Percentiles rank a stretch among this genome's conserved stretches.
Conservation (phyloP, 208 protist genomes). For the Vickermania ingenoplastis region DNA sequence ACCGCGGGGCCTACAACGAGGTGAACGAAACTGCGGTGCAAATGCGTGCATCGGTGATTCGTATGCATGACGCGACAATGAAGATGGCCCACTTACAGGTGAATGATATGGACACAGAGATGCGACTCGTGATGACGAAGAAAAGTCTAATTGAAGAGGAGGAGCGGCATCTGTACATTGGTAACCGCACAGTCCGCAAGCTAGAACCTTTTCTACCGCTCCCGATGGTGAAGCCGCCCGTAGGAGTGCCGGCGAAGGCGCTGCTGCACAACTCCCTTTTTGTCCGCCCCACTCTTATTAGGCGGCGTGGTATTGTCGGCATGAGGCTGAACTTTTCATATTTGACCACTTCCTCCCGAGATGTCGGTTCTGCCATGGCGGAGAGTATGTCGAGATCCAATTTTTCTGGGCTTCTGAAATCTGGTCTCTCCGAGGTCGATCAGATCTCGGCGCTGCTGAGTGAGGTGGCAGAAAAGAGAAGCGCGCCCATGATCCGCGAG, state of each 20-base stretch:
- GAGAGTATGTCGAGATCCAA: not conserved
- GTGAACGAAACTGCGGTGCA: not conserved
- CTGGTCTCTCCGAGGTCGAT: not conserved
- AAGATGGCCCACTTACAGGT: not conserved
- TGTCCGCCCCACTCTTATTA: slow-evolving; percentile 2
- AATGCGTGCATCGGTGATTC: not conserved
- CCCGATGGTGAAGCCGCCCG: slow-evolving; percentile 1
- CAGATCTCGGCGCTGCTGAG: not conserved
- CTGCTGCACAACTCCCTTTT: slow-evolving; percentile 3
- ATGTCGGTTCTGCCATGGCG: not conserved
- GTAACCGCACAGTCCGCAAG: not conserved
- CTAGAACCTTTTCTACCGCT: slow-evolving; percentile 6
- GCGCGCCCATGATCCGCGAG: not conserved
- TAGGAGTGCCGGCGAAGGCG: not conserved
- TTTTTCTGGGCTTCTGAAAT: not conserved
- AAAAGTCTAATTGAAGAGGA: not conserved
- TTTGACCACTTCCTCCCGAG: not conserved
- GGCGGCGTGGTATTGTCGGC: not conserved
- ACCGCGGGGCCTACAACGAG: not conserved
- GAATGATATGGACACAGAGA: not conserved
- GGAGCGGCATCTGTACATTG: not conserved
- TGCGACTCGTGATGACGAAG: not conserved
- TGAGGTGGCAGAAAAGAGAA: not conserved
- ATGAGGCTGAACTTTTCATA: slow-evolving; percentile 2
- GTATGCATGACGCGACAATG: slow-evolving; percentile 1